These are phyloP conservation scores for Solanum piurae DNA, from an alignment of 257 asterid species.

Conservation along the genomic window DNA sequence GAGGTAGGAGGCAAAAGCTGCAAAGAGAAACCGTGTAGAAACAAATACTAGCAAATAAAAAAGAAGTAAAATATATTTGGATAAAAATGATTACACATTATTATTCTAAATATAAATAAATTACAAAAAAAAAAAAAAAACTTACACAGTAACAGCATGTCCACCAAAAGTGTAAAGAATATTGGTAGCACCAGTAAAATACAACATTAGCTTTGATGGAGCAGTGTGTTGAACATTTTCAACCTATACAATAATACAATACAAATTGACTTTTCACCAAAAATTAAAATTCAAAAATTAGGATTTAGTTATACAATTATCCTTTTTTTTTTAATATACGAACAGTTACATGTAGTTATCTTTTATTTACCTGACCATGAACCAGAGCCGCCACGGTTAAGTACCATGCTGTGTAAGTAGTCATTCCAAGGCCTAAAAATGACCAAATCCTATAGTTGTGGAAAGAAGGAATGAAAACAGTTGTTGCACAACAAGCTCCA, in stretches of 20 bases:
- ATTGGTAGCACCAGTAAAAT: conserved; percentile 97
- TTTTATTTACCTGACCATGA: conserved; percentile 68
- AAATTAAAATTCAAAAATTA: background rate
- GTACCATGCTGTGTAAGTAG: conserved; percentile 97
- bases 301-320: background rate
- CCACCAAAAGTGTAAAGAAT: conserved; percentile 95
- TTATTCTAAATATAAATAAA: background rate
- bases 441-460: conserved; percentile 98
- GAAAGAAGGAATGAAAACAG: conserved; percentile 93
- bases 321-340: background rate
- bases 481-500: conserved; percentile 98
- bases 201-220: conserved; percentile 58
- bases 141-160: conserved; percentile 98
- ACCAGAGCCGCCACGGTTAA: conserved; percentile 58
- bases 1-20: conserved; percentile 81
- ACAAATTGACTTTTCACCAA: background rate
- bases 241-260: conserved; percentile 22
- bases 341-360: background rate
- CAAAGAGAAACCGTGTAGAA: conserved; percentile 42
- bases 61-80: conserved; percentile 8
- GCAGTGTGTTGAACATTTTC: conserved; percentile 70
- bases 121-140: background rate
- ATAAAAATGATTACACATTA: background rate
- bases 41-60: background rate
- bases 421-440: conserved; percentile 92